A percentile compares a stretch with the other conserved stretches of the same genome.
These are phyloP conservation scores for Suhomyces panamericanus DNA, from an alignment of 1,139 yeast genomes.

Conservation along the genomic window DNA sequence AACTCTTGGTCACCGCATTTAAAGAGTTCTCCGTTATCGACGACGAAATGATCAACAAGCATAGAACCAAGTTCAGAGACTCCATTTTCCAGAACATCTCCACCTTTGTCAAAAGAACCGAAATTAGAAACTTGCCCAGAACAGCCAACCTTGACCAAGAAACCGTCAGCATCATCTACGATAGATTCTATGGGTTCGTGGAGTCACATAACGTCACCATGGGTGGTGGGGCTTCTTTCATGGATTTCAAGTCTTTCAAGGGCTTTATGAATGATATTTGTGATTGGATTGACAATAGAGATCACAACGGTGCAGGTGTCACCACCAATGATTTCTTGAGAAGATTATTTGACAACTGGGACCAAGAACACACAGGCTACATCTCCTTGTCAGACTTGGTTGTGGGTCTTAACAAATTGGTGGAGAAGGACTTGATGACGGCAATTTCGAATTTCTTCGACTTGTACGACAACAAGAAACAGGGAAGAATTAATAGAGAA, in stretches of 20 bases:
- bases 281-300: slow-evolving; percentile 59
- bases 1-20: slow-evolving; percentile 85
- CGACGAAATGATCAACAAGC: slow-evolving; percentile 68
- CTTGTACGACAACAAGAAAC: slow-evolving; percentile 63
- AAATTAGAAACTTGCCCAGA: slow-evolving; percentile 79
- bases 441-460: slow-evolving; percentile 77
- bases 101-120: slow-evolving; percentile 87
- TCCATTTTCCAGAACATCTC: slow-evolving; percentile 84
- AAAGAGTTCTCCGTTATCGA: slow-evolving; percentile 83
- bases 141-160: slow-evolving; percentile 58
- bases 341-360: slow-evolving; percentile 74
- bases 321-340: slow-evolving; percentile 51
- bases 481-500: slow-evolving; percentile 71
- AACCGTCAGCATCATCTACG: slow-evolving; percentile 73
- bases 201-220: slow-evolving; percentile 65
- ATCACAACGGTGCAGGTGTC: slow-evolving; percentile 18
- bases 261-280: slow-evolving; percentile 77
- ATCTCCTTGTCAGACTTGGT: slow-evolving; percentile 70
- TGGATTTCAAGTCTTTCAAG: slow-evolving; percentile 73
- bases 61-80: slow-evolving; percentile 70
- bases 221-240: slow-evolving; percentile 66
- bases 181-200: slow-evolving; percentile 76
- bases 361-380: slow-evolving; percentile 51
- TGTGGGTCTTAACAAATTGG: slow-evolving; percentile 67
- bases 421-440: slow-evolving; percentile 75